Evolutionary conservation across 768 basidiomycete genomes (phyloP), one percentile per base, ranked within the genome.

Genomic region (Tricholoma furcatifolium): DNA sequence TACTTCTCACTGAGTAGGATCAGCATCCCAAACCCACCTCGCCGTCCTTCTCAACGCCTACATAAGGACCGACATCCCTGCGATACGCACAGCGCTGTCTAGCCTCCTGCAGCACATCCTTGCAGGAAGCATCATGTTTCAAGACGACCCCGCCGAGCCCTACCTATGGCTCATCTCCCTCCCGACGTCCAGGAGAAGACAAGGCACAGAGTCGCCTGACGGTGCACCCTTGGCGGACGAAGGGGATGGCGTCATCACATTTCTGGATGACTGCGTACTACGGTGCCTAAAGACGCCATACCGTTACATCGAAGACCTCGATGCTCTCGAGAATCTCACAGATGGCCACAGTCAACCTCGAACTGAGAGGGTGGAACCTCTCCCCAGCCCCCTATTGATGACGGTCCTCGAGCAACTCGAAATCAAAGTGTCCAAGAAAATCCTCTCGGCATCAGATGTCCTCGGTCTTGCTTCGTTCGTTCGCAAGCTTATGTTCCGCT

Each of bases 231-330:
- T 87, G 18, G 74, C 71, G 2, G 81, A 81, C 41, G 88, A 88
- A 68, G 71, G 73, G 10, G 75, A 77, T 6, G 73, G 75, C 39
- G 80, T 86, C 23, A 70, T 88, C 15, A 53, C 68, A 0, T 93
- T 97, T 70, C 60, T 97, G 10, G 95, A 98, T 57, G 92, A 94
- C 46, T 96, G 93, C 62, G 76, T 89, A 2, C 85, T 88, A 52
- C 78, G 91, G 15, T 93, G 87, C 59, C 64, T 87, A 57, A 92
- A 88, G 67, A 88, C 87, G 2, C 91, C 93, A 0, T 90, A 93
- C 65, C 80, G 83, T 24, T 98, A 96, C 63, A 76, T 96, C 48
- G 94, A 97, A 60, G 85, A 85, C 20, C 68, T 85, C 56, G 65
- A 77, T 6, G 61, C 67, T 0, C 63, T 83, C 18, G 47, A 59